Conservation (phyloP, 2,329 filamentous ascomycete genomes). For the Aspergillus sp. region DNA sequence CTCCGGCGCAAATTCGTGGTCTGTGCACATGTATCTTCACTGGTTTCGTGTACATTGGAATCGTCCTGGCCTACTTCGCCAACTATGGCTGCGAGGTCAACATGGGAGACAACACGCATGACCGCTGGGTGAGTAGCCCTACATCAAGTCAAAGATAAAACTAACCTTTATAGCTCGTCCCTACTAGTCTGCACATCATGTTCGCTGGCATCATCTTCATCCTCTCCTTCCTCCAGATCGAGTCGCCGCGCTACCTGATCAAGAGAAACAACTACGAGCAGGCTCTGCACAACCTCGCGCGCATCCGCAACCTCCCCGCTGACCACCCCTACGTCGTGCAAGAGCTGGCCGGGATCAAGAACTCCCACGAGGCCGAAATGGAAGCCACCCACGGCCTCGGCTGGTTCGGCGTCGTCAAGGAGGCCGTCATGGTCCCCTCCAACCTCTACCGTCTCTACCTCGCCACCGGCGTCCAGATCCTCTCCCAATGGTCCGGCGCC, state of each 20-base stretch:
- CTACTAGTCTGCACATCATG: conserved; percentile 74
- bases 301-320: conserved; percentile 58
- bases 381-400: conserved; percentile 68
- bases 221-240: conserved; percentile 67
- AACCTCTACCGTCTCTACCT: conserved; percentile 74
- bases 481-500: conserved; percentile 74
- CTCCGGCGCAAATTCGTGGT: conserved; percentile 67
- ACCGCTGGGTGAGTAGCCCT: too few species aligned
- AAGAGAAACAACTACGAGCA: conserved; percentile 61
- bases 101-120: conserved; percentile 45
- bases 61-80: conserved; percentile 76
- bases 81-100: conserved; percentile 63
- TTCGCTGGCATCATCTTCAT: conserved; percentile 71
- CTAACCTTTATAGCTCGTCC: conserved; percentile 46
- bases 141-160: background rate
- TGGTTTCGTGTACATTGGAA: conserved; percentile 72
- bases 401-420: conserved; percentile 65
- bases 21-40: conserved; percentile 72
- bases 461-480: conserved; percentile 65
- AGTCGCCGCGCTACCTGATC: conserved; percentile 70
- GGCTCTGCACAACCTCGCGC: conserved; percentile 46
- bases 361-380: conserved; percentile 67
- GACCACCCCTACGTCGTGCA: conserved; percentile 62
- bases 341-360: conserved; percentile 65
- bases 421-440: conserved; percentile 65